Percentiles rank a stretch among this genome's conserved stretches.
Evolutionary conservation across 768 basidiomycete species (phyloP).

Genomic region (Macrolepiota dolichaula): DNA sequence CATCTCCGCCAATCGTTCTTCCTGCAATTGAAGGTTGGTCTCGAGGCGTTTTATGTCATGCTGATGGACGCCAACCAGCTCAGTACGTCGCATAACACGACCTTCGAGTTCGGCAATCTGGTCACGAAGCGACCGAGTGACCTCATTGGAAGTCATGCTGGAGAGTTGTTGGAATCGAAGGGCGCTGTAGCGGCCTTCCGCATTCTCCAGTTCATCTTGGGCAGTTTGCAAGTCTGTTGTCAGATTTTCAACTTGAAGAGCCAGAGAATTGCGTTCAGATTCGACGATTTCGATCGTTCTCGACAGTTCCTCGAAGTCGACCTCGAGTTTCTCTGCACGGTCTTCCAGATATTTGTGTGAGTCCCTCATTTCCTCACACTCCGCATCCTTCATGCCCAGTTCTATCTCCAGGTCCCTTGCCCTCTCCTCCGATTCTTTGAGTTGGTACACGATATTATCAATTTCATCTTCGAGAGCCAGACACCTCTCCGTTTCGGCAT

Average conservation of each 20-base stretch:
- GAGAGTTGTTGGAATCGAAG: constrained; percentile 69
- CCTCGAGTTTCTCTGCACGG: constrained; percentile 28
- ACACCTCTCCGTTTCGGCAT: neutral
- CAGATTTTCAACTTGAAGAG: constrained; percentile 63
- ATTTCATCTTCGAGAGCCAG: constrained; percentile 11
- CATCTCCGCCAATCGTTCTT: constrained; percentile 72
- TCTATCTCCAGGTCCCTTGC: constrained; percentile 28
- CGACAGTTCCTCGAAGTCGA: constrained; percentile 32
- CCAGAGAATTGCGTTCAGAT: constrained; percentile 62
- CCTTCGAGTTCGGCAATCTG: constrained; percentile 70
- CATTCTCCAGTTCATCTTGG: constrained; percentile 50
- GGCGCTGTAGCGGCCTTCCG: constrained; percentile 56
- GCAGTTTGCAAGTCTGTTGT: constrained; percentile 50
- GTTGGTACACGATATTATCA: constrained; percentile 15
- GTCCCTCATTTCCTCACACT: constrained; percentile 18
- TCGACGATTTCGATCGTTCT: constrained; percentile 51
- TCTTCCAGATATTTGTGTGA: constrained; percentile 13
- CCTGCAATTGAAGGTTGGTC: constrained; percentile 69
- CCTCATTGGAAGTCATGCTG: constrained; percentile 55
- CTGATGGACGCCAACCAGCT: constrained; percentile 75
- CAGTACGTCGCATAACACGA: constrained; percentile 61
- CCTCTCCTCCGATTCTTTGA: constrained; percentile 19
- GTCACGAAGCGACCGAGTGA: constrained; percentile 48
- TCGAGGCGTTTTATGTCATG: constrained; percentile 77
- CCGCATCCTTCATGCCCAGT: constrained; percentile 29